Base-by-base conservation (phyloP, 2,329 filamentous ascomycete genomes). In the Stylonectria norvegica region DNA sequence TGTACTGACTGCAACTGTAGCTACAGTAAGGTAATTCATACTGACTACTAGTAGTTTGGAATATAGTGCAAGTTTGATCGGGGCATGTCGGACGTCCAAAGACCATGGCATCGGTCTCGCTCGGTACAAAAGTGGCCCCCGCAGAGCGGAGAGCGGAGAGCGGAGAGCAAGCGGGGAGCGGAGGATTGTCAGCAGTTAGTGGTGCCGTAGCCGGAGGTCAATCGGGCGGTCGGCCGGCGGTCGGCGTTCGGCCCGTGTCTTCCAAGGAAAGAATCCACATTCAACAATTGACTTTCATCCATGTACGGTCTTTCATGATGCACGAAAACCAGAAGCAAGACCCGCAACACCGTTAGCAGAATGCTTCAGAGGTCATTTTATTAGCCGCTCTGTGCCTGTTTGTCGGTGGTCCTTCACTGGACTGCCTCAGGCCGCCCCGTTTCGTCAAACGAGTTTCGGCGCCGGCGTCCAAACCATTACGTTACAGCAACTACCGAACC, bases 401-500 rank as follows among this genome's bases (percentile, higher is more conserved):
- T 12, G 12, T 25, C 22, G n/a, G n/a, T n/a, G n/a, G n/a, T n/a
- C 22, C 22, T 7, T 25, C 22, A 12, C 22, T 8, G 12, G 22
- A 12, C 7, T 8, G 22, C 8, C 22, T 25, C 22, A 25, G 12
- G 7, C 22, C 8, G 22, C 22, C 22, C 22, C 22, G 30, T 16
- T 18, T 16, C 14, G 15, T 25, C 19, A 19, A 35, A 35, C 15
- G 18, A 25, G 20, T 25, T 14, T 35, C 20, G 33, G 33, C 33
- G 41, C 42, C 47, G 47, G 49, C 43, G 43, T 47, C 42, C 42
- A 54, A 51, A 55, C 52, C 52, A 57, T 57, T 57, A 57, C 55
- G 55, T 57, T 55, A 57, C 34, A 57, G 41, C 52, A 57, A 57
- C 50, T 56, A 42, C 52, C 45, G 43, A 52, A 56, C 54, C 47